Conservation (phyloP, 2,329 filamentous ascomycete genomes). For the Ophiostoma himal-ulmi region DNA sequence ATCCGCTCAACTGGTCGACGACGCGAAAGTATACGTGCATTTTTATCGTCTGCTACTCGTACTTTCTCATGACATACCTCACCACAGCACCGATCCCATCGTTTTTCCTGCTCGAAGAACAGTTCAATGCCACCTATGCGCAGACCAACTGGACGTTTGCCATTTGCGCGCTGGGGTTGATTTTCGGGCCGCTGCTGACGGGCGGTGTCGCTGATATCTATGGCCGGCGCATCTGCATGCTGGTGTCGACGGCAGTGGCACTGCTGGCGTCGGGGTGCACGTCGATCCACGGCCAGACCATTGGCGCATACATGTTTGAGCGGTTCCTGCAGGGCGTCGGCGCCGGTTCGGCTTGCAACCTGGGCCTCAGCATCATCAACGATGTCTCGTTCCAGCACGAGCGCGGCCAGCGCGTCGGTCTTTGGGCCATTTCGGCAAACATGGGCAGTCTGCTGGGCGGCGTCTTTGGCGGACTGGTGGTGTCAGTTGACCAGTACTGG, state of each 20-base stretch:
- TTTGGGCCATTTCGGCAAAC: slow-evolving; percentile 54
- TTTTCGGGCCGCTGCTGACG: slow-evolving; percentile 39
- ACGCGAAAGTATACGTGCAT: slow-evolving; percentile 45
- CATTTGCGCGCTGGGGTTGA: slow-evolving; percentile 45
- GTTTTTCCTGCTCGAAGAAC: slow-evolving; percentile 43
- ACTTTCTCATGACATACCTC: slow-evolving; percentile 47
- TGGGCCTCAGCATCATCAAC: slow-evolving; percentile 50
- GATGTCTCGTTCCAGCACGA: slow-evolving; percentile 54
- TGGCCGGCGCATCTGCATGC: slow-evolving; percentile 47
- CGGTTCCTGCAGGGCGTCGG: slow-evolving; percentile 54
- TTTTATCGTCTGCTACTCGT: slow-evolving; percentile 49
- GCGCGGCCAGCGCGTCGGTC: slow-evolving; percentile 48
- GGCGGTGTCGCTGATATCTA: slow-evolving; percentile 40
- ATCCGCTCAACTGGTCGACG: slow-evolving; percentile 50
- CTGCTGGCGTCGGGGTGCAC: slow-evolving; percentile 31
- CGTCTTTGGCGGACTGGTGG: slow-evolving; percentile 42
- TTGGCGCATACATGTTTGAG: slow-evolving; percentile 46
- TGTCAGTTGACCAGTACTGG: slow-evolving; percentile 41
- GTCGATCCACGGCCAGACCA: slow-evolving; percentile 28
- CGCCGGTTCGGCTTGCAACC: slow-evolving; percentile 47
- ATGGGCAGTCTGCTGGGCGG: slow-evolving; percentile 41
- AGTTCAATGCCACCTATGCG: slow-evolving; percentile 38
- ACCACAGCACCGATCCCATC: slow-evolving; percentile 53
- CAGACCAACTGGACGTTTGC: slow-evolving; percentile 36
- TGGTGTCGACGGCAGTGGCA: slow-evolving; percentile 32